Evolutionary conservation across 768 basidiomycete species (phyloP).

Genomic region (Serendipita sp.): DNA sequence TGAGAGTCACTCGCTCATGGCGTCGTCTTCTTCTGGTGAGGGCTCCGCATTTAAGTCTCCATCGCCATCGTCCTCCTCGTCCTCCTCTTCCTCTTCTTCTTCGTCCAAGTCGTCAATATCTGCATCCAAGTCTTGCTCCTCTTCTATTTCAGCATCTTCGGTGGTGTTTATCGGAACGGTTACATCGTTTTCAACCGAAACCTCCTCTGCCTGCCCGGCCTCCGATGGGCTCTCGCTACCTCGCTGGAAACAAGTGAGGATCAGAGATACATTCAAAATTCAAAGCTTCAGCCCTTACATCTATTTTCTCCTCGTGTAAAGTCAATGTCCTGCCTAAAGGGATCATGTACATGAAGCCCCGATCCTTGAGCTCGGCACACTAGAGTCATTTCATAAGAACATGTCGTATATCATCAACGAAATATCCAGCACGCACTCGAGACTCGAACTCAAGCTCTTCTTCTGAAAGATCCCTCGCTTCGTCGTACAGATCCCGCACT

Average conservation of each 20-base stretch:
- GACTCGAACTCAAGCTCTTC: slow-evolving; percentile 74
- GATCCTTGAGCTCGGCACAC: slow-evolving; percentile 39
- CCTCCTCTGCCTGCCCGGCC: background rate
- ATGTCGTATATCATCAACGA: too few species aligned
- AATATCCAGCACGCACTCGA: slow-evolving; percentile 31
- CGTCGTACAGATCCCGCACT: slow-evolving; percentile 45
- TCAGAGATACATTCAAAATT: background rate
- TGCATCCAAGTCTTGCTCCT: slow-evolving; percentile 40
- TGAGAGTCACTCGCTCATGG: background rate
- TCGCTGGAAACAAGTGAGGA: slow-evolving; percentile 6
- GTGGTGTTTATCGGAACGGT: too few species aligned
- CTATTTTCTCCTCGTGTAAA: slow-evolving; percentile 70
- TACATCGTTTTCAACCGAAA: slow-evolving; percentile 23
- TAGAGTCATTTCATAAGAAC: slow-evolving; percentile 20
- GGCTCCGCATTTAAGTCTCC: slow-evolving; percentile 9
- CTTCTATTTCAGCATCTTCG: slow-evolving; percentile 12
- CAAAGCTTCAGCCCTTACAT: slow-evolving; percentile 28
- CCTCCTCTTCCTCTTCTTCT: slow-evolving; percentile 24
- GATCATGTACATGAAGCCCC: slow-evolving; percentile 50
- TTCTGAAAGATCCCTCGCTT: slow-evolving; percentile 72
- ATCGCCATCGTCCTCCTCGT: slow-evolving; percentile 27
- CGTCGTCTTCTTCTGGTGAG: slow-evolving; percentile 16
- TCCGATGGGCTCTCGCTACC: slow-evolving; percentile 18
- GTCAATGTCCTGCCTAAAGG: slow-evolving; percentile 61
- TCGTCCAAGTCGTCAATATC: slow-evolving; percentile 44